phyloP scores from a whole-genome alignment of 805 yeast genomes.

The Metschnikowia colocasiae region DNA sequence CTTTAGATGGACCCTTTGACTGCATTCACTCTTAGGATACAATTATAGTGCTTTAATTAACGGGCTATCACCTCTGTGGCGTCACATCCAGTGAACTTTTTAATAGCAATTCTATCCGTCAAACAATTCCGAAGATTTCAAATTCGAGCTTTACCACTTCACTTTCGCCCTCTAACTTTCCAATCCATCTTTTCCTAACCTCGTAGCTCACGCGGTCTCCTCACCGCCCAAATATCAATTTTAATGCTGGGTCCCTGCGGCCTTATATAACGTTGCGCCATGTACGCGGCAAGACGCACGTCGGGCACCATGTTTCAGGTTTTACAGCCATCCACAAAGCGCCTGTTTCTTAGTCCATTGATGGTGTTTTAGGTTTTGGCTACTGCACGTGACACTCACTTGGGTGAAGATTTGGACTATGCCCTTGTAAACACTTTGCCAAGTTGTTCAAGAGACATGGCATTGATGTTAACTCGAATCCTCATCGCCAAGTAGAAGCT shows the following conservation, averaged over 20 bases:
- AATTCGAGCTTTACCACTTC: conserved; percentile 40
- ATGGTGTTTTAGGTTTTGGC: too few species aligned
- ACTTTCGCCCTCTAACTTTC: too few species aligned
- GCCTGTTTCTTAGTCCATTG: too few species aligned
- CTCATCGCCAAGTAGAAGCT: too few species aligned
- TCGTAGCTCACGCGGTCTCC: too few species aligned
- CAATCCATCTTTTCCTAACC: too few species aligned
- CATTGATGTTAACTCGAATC: too few species aligned
- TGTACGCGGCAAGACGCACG: conserved; percentile 5
- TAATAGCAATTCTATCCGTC: conserved; percentile 31
- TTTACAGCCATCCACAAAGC: conserved; percentile 3
- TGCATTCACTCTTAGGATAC: conserved; percentile 40
- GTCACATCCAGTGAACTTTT: conserved; percentile 32
- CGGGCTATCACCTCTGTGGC: conserved; percentile 44
- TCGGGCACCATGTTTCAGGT: conserved; percentile 5
- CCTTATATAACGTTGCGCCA: not conserved
- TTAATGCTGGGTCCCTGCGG: not conserved
- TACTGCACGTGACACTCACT: too few species aligned
- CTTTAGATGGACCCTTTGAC: conserved; percentile 39
- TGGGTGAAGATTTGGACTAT: too few species aligned
- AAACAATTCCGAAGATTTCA: conserved; percentile 34
- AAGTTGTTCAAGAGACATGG: too few species aligned
- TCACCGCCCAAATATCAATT: not conserved
- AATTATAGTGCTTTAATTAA: conserved; percentile 23
- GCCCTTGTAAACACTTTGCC: too few species aligned